phyloP scores from a whole-genome alignment of 768 basidiomycete genomes.

The Lactarius akahatsu region DNA sequence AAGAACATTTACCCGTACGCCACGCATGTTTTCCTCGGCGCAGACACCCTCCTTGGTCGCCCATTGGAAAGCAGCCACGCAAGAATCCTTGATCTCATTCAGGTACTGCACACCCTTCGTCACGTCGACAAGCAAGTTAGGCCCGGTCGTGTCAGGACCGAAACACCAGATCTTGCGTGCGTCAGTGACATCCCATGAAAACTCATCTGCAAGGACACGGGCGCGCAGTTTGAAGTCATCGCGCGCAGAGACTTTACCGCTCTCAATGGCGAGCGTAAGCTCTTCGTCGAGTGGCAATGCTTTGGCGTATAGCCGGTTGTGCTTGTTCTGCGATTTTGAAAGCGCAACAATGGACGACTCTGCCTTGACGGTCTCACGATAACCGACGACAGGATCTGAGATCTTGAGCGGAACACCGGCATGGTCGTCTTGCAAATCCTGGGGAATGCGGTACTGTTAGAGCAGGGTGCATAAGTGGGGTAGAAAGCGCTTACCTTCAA shows the following conservation, averaged over 20 bases:
- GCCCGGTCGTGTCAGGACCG: constrained; percentile 96
- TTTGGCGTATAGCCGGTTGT: constrained; percentile 96
- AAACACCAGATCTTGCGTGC: constrained; percentile 99
- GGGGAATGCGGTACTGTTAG: constrained; percentile 20
- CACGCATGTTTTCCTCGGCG: constrained; percentile 98
- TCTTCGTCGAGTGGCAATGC: constrained; percentile 94
- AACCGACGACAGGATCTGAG: constrained; percentile 96
- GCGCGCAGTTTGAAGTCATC: constrained; percentile 98
- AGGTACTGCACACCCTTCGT: constrained; percentile 99
- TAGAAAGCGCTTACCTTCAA: constrained; percentile 66
- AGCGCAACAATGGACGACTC: constrained; percentile 95
- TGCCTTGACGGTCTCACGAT: constrained; percentile 95
- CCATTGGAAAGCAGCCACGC: constrained; percentile 99
- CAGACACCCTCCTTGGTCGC: constrained; percentile 98
- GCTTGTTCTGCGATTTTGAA: constrained; percentile 99
- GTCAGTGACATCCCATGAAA: constrained; percentile 98
- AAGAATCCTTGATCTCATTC: constrained; percentile 99
- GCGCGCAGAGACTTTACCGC: constrained; percentile 79
- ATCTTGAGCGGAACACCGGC: constrained; percentile 99
- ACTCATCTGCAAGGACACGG: constrained; percentile 93
- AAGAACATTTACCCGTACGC: constrained; percentile 91
- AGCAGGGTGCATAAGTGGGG: background rate
- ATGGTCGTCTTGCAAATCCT: constrained; percentile 99
- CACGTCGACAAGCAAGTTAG: constrained; percentile 95
- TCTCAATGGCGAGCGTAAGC: constrained; percentile 88